Conservation (phyloP, 2,329 filamentous ascomycete genomes). For the Zalaria sp. region DNA sequence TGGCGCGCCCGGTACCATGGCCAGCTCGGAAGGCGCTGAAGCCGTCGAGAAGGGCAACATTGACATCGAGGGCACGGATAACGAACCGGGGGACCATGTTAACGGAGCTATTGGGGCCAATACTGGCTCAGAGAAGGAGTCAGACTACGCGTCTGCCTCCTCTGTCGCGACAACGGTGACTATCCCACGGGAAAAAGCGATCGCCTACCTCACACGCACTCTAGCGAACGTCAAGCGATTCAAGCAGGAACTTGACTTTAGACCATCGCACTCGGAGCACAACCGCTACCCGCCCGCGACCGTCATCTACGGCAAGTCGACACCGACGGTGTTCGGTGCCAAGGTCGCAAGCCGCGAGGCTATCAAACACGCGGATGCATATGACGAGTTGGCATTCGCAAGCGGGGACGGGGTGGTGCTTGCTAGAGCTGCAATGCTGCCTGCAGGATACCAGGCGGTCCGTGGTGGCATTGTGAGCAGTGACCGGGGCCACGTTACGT, state of each 20-base stretch:
- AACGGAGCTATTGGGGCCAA: neutral
- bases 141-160: constrained; percentile 3
- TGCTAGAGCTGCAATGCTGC: constrained; percentile 72
- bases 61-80: constrained; percentile 16
- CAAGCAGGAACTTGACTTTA: constrained; percentile 58
- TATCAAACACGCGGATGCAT: constrained; percentile 63
- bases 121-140: neutral
- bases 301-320: constrained; percentile 74
- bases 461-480: constrained; percentile 62
- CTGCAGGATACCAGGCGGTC: constrained; percentile 61
- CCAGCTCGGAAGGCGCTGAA: constrained; percentile 18
- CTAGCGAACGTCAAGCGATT: constrained; percentile 59
- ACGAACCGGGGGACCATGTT: constrained; percentile 12
- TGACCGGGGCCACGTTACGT: constrained; percentile 73
- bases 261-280: constrained; percentile 40
- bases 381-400: constrained; percentile 76
- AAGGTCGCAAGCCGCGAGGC: constrained; percentile 58
- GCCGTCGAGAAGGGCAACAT: constrained; percentile 23
- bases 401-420: constrained; percentile 83
- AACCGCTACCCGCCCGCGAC: constrained; percentile 73
- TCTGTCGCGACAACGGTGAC: constrained; percentile 29
- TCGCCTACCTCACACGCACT: constrained; percentile 60
- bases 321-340: constrained; percentile 72
- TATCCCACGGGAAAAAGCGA: constrained; percentile 38
- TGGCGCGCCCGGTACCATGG: constrained; percentile 12